A percentile compares a stretch with the other conserved stretches of the same genome.
These are phyloP conservation scores for Eleusine indica DNA, from an alignment of 176 grass and related monocot species.

Conservation along the genomic window DNA sequence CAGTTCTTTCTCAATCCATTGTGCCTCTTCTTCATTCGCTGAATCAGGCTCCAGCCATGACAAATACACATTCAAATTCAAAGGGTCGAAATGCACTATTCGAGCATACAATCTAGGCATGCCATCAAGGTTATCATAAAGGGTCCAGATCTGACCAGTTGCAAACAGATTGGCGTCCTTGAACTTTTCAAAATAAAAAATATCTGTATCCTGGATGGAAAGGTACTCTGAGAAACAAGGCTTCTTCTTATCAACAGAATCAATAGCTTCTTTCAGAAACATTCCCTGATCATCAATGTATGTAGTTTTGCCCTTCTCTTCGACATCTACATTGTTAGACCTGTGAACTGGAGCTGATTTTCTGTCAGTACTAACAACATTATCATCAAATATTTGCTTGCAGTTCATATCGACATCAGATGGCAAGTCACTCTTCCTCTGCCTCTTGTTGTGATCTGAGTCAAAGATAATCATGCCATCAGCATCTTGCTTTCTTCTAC, in stretches of 20 bases:
- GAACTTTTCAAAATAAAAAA: conserved; percentile 58
- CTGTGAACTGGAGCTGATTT: conserved; percentile 23
- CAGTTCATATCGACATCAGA: conserved; percentile 32
- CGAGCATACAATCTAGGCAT: conserved; percentile 94
- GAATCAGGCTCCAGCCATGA: conserved; percentile 65
- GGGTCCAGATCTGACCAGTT: conserved; percentile 81
- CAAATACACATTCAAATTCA: conserved; percentile 63
- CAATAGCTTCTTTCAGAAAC: conserved; percentile 11
- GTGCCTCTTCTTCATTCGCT: conserved; percentile 42
- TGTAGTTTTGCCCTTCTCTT: conserved; percentile 38
- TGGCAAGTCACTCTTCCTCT: conserved; percentile 35
- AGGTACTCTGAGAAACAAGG: conserved; percentile 24
- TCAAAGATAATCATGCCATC: conserved; percentile 23
- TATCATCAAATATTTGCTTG: conserved; percentile 32
- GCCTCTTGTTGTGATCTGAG: conserved; percentile 38
- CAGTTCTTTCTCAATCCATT: conserved; percentile 65
- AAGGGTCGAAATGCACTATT: conserved; percentile 54
- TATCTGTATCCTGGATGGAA: conserved; percentile 72
- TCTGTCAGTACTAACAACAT: background rate
- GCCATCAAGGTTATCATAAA: conserved; percentile 84
- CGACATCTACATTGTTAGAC: conserved; percentile 35
- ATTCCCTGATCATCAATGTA: background rate
- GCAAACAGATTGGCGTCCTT: conserved; percentile 57
- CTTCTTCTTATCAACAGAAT: background rate
- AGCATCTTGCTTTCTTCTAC: conserved; percentile 40